These are phyloP conservation scores for Candida neerlandica DNA, from an alignment of 1,139 yeast genomes.

Conservation along the genomic window DNA sequence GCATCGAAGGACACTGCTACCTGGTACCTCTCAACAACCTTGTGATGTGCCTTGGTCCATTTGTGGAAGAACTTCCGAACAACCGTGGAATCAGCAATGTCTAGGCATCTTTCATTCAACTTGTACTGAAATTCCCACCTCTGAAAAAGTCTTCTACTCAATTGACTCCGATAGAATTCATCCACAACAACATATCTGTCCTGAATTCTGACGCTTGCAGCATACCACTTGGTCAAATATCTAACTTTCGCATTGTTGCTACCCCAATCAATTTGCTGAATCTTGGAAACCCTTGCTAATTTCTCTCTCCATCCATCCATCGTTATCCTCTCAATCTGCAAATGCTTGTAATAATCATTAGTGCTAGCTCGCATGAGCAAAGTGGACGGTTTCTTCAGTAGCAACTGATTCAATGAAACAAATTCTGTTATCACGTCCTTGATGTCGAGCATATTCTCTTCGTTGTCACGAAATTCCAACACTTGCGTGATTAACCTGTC, in stretches of 20 bases:
- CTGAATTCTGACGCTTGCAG: background rate
- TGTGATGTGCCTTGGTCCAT: background rate
- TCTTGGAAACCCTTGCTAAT: constrained; percentile 5
- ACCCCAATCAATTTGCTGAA: background rate
- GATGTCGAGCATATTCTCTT: constrained; percentile 1
- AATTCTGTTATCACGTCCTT: constrained; percentile 4
- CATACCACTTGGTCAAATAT: constrained; percentile 5
- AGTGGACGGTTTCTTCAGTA: constrained; percentile 11
- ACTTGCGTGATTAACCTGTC: background rate
- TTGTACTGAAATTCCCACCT: constrained; percentile 6
- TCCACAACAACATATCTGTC: constrained; percentile 1
- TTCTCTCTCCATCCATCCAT: constrained; percentile 16
- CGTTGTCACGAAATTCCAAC: constrained; percentile 5
- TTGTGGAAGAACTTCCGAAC: constrained; percentile 3
- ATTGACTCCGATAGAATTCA: constrained; percentile 2
- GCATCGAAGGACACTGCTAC: background rate
- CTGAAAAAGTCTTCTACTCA: background rate
- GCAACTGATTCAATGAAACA: constrained; percentile 4
- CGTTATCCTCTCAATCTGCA: constrained; percentile 4
- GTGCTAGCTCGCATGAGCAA: constrained; percentile 15
- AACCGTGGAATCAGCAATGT: background rate
- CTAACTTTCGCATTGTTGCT: background rate
- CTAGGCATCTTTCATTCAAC: no score
- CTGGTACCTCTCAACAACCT: background rate
- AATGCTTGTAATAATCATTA: constrained; percentile 10